Evolutionary conservation across 345 rosid species (phyloP), one percentile per base, ranked within the genome.

Genomic region (Pistacia vera): DNA sequence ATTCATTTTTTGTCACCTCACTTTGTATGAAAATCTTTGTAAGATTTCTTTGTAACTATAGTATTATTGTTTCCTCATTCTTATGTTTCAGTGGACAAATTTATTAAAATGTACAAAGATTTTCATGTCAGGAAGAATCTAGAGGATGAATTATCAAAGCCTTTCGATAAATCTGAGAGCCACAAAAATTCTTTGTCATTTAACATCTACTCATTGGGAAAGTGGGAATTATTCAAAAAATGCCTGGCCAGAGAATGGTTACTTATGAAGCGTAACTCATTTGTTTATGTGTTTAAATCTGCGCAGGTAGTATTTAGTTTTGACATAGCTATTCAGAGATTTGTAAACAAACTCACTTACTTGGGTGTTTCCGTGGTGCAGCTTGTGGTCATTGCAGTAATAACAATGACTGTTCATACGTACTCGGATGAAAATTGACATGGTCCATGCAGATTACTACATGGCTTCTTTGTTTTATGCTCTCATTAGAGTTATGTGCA

Each of bases 171-270:
- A 75, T 59, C 88, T 13, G 80, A 78, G 16, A 52, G 56, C 18
- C 86, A 84, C 30, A 74, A 78, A 70, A 84, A 71, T 16, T 84
- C 92, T 46, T 66, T 92, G 44, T 80, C 90, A 14, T 89, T 86
- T 57, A 83, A 76, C 68, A 70, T 67, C 59, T 87, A 90, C 67
- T 81, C 94, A 0, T 58, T 86, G 25, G 71, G 79, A 8, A 90
- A 87, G 78, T 81, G 80, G 89, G 93, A 91, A 71, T 75, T 93
- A 49, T 81, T 90, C 81, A 86, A 82, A 79, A 90, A 85, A 35
- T 93, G 97, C 74, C 49, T 83, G 82, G 80, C 83, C 6, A 89
- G 92, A 82, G 94, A 89, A 74, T 83, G 85, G 84, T 84, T 87
- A 59, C 93, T 87, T 56, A 86, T 87, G 88, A 86, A 77, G 73